Base-by-base conservation (phyloP, 805 yeast species). In the Candida alai region DNA sequence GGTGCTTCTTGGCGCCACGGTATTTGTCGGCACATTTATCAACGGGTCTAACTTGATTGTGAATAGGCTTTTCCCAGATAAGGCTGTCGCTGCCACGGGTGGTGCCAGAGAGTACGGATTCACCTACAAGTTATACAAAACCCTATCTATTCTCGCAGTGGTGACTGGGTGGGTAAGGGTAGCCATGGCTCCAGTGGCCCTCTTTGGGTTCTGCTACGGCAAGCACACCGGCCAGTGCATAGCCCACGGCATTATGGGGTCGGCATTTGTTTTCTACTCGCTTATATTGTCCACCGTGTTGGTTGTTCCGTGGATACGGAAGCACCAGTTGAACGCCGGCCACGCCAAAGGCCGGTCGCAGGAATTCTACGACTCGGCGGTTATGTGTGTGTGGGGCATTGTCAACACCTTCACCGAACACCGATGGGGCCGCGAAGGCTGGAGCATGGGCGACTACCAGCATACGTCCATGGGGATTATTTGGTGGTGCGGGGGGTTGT, bases 201-300 rank as follows among this genome's bases (percentile, higher is more conserved):
- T 88, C 42, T 75, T 86, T 43, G 96, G 96, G 2, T 90, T 88
- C 58, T 90, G 97, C 60, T 78, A 86, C 47, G 84, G 73, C 4
- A 68, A 57, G 22, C 93, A 85, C 49, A 79, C 94, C 0, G 97
- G 97, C 16, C 97, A 90, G 60, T 90, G 97, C 57, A 74, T 88
- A 25, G 97, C 97, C 0, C 97, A 90, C 56, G 97, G 96, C 4
- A 85, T 90, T 40, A 90, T 90, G 97, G 97, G 97, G 0, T 73
- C 85, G 16, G 81, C 95, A 0, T 90, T 90, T 47, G 73, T 90
- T 8, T 59, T 70, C 4, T 90, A 90, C 54, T 95, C 96, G 4
- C 78, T 81, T 40, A 59, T 87, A 8, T 68, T 86, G 46, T 55
- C 76, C 3, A 56, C 78, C 49, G 80, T 86, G 48, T 66, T 90